These are phyloP conservation scores for Rubia tinctorum DNA, from an alignment of 305 asterid species.

Conservation along the genomic window DNA sequence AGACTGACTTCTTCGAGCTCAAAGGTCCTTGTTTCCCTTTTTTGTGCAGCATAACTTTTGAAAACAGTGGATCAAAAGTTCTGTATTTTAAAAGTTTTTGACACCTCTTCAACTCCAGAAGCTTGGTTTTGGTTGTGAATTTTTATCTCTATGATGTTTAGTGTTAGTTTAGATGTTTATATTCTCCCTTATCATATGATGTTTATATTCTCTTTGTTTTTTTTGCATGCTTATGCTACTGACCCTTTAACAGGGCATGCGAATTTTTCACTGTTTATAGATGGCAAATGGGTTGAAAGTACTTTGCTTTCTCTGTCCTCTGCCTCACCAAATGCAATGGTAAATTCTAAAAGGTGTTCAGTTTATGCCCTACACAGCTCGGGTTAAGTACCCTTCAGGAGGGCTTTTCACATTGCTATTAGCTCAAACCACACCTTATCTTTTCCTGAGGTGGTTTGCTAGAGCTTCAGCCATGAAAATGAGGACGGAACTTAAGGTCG, in stretches of 20 bases:
- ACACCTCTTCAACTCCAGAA: no score
- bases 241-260: slow-evolving; percentile 86
- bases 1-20: no score
- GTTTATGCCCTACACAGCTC: slow-evolving; percentile 33
- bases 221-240: slow-evolving; percentile 43
- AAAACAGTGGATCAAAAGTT: no score
- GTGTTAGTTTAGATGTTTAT: no score
- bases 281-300: slow-evolving; percentile 10
- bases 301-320: slow-evolving; percentile 35
- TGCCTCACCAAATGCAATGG: slow-evolving; percentile 31
- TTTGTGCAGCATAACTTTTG: no score
- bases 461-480: slow-evolving; percentile 31
- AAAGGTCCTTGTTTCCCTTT: no score
- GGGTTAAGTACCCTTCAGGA: slow-evolving; percentile 29
- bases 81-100: no score
- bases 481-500: slow-evolving; percentile 30
- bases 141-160: no score
- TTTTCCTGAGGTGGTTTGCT: slow-evolving; percentile 15
- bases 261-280: slow-evolving; percentile 60
- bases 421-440: slow-evolving; percentile 17
- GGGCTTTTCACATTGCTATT: slow-evolving; percentile 22
- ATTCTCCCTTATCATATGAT: neutral
- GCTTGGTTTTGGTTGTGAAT: no score
- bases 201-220: slow-evolving; percentile 35
- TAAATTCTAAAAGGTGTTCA: slow-evolving; percentile 30